Evolutionary conservation across 2,329 filamentous ascomycete species (phyloP), one percentile per base, ranked within the genome.

Genomic region (Myriosclerotinia scirpicola): DNA sequence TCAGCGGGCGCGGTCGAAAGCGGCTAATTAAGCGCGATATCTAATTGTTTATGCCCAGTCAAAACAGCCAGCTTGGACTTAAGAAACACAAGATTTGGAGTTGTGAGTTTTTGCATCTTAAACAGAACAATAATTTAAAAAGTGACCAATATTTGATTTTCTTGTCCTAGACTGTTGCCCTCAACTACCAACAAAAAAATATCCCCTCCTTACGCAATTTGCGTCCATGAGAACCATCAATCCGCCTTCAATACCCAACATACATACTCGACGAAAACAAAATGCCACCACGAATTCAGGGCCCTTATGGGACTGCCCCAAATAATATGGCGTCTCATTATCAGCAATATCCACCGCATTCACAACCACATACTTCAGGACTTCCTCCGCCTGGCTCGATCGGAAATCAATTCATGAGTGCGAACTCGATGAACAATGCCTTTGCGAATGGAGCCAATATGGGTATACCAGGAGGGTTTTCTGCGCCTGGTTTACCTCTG

Each of bases 371-470:
- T 73, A 81, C 78, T 68, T 76, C 79, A 59, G 79, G 79, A 62
- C 79, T 85, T 3, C 83, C 82, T 64, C 82, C 83, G 69, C 84
- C 85, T 68, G 90, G 89, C 76, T 83, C 86, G 61, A 85, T 86
- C 74, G 84, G 90, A 71, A 89, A 87, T 72, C 87, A 88, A 3
- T 92, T 92, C 75, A 60, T 60, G 58, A 60, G 58, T 50, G 44
- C 58, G 30, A 60, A 60, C 30, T 60, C 58, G 20, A 60, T 60
- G 58, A 60, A 30, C 58, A 60, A 60, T 50, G 58, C 58, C n/a
- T 82, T 84, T 3, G 82, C 84, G 38, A 79, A 80, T 54, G 79
- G 79, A 20, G 78, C 80, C 68, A 72, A 77, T 42, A 83, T 91
- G 70, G 84, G 84, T 61, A 80, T 87, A 67, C 84, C 83, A 60